Evolutionary conservation across 2,329 filamentous ascomycete genomes (phyloP).

Genomic region (Apiospora aurea): DNA sequence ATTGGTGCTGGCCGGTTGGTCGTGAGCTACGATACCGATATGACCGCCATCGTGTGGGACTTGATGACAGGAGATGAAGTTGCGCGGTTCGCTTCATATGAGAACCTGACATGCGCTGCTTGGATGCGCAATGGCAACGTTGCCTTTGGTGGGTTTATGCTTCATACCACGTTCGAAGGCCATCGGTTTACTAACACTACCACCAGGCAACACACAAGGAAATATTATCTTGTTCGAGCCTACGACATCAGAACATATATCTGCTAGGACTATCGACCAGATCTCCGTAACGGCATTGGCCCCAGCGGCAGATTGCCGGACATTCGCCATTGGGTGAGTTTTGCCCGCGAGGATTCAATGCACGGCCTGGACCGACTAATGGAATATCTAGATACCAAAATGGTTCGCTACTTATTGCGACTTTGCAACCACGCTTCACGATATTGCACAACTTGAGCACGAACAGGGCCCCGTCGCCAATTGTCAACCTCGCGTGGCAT

Average conservation of each 20-base stretch:
- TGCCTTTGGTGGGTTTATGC: conserved; percentile 78
- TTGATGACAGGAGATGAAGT: conserved; percentile 90
- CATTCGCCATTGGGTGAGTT: conserved; percentile 90
- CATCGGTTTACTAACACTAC: conserved; percentile 33
- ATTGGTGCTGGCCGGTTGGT: conserved; percentile 83
- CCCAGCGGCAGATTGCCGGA: conserved; percentile 87
- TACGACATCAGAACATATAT: conserved; percentile 89
- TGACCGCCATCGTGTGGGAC: conserved; percentile 97
- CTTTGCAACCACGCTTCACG: conserved; percentile 88
- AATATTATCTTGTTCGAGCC: conserved; percentile 96
- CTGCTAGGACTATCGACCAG: conserved; percentile 85
- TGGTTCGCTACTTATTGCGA: conserved; percentile 89
- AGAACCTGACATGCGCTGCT: conserved; percentile 80
- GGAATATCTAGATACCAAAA: conserved; percentile 78
- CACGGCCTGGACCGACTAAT: conserved; percentile 29
- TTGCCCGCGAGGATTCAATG: not conserved
- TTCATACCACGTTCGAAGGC: conserved; percentile 25
- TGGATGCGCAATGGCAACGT: conserved; percentile 99
- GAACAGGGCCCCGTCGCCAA: conserved; percentile 82
- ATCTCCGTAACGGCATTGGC: conserved; percentile 95
- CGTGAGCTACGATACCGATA: conserved; percentile 89
- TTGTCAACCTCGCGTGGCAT: conserved; percentile 91
- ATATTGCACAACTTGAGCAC: conserved; percentile 93
- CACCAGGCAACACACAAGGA: conserved; percentile 84
- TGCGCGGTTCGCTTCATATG: conserved; percentile 90